phyloP scores from a whole-genome alignment of 2,329 filamentous ascomycete species.

The Oidium heveae region DNA sequence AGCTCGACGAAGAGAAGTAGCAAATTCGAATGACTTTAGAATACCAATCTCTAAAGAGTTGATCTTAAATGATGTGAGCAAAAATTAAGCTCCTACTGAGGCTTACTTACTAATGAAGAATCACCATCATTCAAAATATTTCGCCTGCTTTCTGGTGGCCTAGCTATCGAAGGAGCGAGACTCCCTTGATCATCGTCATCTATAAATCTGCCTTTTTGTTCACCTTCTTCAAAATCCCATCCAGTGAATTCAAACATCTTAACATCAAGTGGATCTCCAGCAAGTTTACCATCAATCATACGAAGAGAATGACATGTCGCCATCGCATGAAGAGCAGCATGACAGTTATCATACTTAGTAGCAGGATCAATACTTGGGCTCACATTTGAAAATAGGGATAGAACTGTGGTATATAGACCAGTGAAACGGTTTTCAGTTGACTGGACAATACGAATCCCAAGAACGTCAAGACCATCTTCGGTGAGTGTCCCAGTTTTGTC shows the following conservation, averaged over 20 bases:
- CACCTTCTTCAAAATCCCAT: conserved; percentile 81
- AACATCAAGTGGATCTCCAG: conserved; percentile 82
- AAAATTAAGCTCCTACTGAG: conserved; percentile 1
- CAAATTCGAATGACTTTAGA: conserved; percentile 78
- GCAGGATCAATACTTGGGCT: conserved; percentile 31
- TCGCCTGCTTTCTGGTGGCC: conserved; percentile 41
- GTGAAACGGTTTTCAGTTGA: conserved; percentile 37
- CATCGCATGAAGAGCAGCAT: conserved; percentile 75
- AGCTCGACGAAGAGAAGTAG: conserved; percentile 72
- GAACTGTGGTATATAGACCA: conserved; percentile 44
- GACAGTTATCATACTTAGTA: conserved; percentile 31
- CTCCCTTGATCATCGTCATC: conserved; percentile 52
- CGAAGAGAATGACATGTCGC: conserved; percentile 87
- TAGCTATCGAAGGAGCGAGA: conserved; percentile 68
- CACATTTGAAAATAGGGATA: conserved; percentile 27
- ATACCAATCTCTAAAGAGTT: conserved; percentile 64
- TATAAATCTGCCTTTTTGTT: conserved; percentile 34
- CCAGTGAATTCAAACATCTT: conserved; percentile 97
- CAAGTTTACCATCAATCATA: conserved; percentile 62
- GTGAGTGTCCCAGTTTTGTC: conserved; percentile 98
- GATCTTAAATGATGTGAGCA: conserved; percentile 11
- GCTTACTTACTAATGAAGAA: conserved; percentile 8
- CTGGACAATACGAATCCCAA: conserved; percentile 62
- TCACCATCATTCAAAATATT: conserved; percentile 28
- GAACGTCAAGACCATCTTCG: conserved; percentile 81